phyloP scores from a whole-genome alignment of 805 yeast genomes.

The Ogataea neopini region DNA sequence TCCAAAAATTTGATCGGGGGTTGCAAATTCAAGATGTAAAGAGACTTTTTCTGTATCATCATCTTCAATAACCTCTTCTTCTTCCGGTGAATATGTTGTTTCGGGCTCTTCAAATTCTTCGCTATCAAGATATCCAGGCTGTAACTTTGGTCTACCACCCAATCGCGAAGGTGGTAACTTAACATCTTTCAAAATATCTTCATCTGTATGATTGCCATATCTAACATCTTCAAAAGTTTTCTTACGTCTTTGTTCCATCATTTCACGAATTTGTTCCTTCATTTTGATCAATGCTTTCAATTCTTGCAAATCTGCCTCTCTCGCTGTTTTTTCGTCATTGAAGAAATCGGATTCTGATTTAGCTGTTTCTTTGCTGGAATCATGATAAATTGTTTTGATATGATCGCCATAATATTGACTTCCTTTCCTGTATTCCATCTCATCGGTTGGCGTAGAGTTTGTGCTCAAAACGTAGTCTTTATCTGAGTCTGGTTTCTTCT shows the following conservation, averaged over 20 bases:
- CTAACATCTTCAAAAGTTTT: not conserved
- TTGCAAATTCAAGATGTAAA: slow-evolving; percentile 27
- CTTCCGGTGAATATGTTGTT: not conserved
- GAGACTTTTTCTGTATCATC: not conserved
- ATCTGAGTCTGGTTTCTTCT: not conserved
- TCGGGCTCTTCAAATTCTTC: not conserved
- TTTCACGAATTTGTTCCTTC: slow-evolving; percentile 9
- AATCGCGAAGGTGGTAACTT: not conserved
- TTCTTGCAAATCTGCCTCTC: slow-evolving; percentile 19
- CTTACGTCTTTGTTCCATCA: slow-evolving; percentile 8
- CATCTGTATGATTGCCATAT: not conserved
- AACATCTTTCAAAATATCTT: not conserved
- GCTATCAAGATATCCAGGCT: not conserved
- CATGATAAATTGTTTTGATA: not conserved
- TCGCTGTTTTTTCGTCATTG: slow-evolving; percentile 22
- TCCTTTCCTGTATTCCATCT: slow-evolving; percentile 2
- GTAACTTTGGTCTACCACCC: not conserved
- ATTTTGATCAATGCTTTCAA: slow-evolving; percentile 5
- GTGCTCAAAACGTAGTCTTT: slow-evolving; percentile 1
- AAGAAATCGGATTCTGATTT: slow-evolving; percentile 14
- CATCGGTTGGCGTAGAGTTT: not conserved
- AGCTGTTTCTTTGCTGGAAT: slow-evolving; percentile 1
- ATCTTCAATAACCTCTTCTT: not conserved
- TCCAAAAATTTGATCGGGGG: slow-evolving; percentile 19
- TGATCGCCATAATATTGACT: slow-evolving; percentile 2